These are phyloP conservation scores for Phaeosphaeria sp. DNA, from an alignment of 2,329 filamentous ascomycete genomes.

Conservation along the genomic window DNA sequence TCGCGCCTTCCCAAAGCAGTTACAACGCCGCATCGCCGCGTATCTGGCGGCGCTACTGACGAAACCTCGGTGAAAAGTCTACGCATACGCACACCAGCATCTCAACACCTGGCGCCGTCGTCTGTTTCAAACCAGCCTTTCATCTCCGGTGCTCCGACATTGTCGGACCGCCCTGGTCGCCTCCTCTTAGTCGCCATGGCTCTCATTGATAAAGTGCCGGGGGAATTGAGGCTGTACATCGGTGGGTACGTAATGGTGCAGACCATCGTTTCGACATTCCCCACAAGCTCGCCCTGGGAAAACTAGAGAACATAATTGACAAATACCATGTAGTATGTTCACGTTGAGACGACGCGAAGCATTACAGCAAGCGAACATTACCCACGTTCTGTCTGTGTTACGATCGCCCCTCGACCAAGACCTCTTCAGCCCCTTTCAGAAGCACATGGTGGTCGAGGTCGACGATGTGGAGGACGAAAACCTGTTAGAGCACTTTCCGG, in stretches of 20 bases:
- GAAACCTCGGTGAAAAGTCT: slow-evolving; percentile 35
- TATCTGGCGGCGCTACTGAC: slow-evolving; percentile 14
- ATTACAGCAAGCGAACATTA: slow-evolving; percentile 77
- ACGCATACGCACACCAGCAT: slow-evolving; percentile 20
- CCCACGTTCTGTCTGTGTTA: slow-evolving; percentile 87
- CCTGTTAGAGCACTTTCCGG: slow-evolving; percentile 79
- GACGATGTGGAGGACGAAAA: slow-evolving; percentile 93
- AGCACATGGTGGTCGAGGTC: slow-evolving; percentile 81
- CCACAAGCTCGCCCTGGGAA: slow-evolving; percentile 15
- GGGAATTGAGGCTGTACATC: slow-evolving; percentile 75
- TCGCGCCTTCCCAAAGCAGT: slow-evolving; percentile 7
- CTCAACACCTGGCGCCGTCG: slow-evolving; percentile 19
- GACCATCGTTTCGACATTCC: slow-evolving; percentile 23
- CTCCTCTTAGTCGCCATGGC: slow-evolving; percentile 54
- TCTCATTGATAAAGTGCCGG: slow-evolving; percentile 70
- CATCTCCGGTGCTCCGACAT: slow-evolving; percentile 28
- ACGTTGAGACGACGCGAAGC: slow-evolving; percentile 74
- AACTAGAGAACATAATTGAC: slow-evolving; percentile 27
- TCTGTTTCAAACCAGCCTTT: slow-evolving; percentile 18
- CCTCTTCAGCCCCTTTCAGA: slow-evolving; percentile 65
- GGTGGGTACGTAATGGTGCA: slow-evolving; percentile 68
- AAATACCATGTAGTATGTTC: slow-evolving; percentile 69
- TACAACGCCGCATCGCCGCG: slow-evolving; percentile 17
- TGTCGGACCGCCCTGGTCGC: slow-evolving; percentile 12
- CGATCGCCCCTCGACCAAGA: slow-evolving; percentile 65